These are phyloP conservation scores for Phaeotremella fagi DNA, from an alignment of 768 basidiomycete genomes.

Conservation along the genomic window DNA sequence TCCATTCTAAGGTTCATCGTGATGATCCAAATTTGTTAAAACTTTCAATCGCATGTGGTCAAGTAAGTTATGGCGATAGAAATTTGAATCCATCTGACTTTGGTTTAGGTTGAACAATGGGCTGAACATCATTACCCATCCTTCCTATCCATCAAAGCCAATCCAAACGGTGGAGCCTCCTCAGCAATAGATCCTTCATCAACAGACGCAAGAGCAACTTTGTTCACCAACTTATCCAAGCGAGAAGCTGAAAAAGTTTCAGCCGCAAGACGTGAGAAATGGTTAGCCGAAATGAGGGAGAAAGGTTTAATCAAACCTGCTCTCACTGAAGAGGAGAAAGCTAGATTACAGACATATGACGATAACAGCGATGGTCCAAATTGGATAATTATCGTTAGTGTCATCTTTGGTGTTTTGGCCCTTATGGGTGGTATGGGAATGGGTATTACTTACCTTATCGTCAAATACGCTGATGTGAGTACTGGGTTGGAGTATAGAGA, in stretches of 20 bases:
- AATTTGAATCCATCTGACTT: neutral
- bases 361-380: too few relatives aligned
- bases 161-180: slow-evolving; percentile 26
- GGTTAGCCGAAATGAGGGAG: slow-evolving; percentile 53
- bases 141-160: slow-evolving; percentile 56
- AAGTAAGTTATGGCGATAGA: slow-evolving; percentile 53
- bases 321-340: slow-evolving; percentile 17
- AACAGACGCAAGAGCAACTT: slow-evolving; percentile 47
- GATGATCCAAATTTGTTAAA: slow-evolving; percentile 82
- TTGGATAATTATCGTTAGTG: too few relatives aligned
- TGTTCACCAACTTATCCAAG: slow-evolving; percentile 40
- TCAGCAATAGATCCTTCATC: slow-evolving; percentile 35
- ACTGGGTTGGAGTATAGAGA: too few relatives aligned
- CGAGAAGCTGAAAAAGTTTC: slow-evolving; percentile 20
- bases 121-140: slow-evolving; percentile 88
- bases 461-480: slow-evolving; percentile 18
- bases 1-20: slow-evolving; percentile 72
- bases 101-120: slow-evolving; percentile 81
- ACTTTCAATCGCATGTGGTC: slow-evolving; percentile 75
- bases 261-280: slow-evolving; percentile 50
- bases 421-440: slow-evolving; percentile 24
- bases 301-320: slow-evolving; percentile 42
- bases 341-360: too few relatives aligned
- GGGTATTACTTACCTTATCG: slow-evolving; percentile 22
- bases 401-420: slow-evolving; percentile 27